phyloP scores from a whole-genome alignment of 352 stramenopile genomes.

The Discostella stelligera region DNA sequence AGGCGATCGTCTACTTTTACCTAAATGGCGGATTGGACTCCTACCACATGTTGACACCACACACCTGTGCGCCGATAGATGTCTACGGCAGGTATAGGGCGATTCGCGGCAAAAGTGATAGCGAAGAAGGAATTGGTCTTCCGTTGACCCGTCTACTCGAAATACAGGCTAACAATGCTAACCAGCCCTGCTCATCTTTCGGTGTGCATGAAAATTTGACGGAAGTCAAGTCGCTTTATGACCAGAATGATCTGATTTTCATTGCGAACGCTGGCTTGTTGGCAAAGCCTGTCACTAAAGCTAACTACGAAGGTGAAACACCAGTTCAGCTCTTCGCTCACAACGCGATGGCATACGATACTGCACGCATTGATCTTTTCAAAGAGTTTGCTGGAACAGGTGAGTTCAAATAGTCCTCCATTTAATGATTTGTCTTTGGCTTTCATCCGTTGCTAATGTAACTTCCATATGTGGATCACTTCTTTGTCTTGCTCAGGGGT shows the following conservation, averaged over 20 bases:
- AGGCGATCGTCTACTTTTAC: slow-evolving; percentile 73
- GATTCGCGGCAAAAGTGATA: slow-evolving; percentile 41
- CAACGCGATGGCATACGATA: slow-evolving; percentile 52
- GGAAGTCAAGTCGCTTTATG: slow-evolving; percentile 59
- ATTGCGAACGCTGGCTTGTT: slow-evolving; percentile 74
- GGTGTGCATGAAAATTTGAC: slow-evolving; percentile 64
- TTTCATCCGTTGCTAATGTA: background rate
- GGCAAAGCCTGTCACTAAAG: slow-evolving; percentile 48
- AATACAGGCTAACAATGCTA: slow-evolving; percentile 31
- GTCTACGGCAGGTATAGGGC: slow-evolving; percentile 46
- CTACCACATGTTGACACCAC: slow-evolving; percentile 70
- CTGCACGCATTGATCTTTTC: slow-evolving; percentile 36
- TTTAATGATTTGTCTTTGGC: background rate
- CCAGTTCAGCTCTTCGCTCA: slow-evolving; percentile 62
- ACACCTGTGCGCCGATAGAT: slow-evolving; percentile 57
- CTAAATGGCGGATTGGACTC: slow-evolving; percentile 64
- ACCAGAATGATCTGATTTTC: slow-evolving; percentile 58
- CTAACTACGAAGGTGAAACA: slow-evolving; percentile 46
- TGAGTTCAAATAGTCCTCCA: slow-evolving; percentile 32
- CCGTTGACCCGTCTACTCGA: slow-evolving; percentile 19
- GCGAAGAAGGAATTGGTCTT: slow-evolving; percentile 41
- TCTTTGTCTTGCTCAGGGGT: slow-evolving; percentile 22
- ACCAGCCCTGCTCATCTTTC: slow-evolving; percentile 66
- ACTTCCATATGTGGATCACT: background rate
- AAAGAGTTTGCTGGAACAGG: slow-evolving; percentile 40